Base-by-base conservation (phyloP, 108 stramenopile species). In the Nannochloropsis salina region DNA sequence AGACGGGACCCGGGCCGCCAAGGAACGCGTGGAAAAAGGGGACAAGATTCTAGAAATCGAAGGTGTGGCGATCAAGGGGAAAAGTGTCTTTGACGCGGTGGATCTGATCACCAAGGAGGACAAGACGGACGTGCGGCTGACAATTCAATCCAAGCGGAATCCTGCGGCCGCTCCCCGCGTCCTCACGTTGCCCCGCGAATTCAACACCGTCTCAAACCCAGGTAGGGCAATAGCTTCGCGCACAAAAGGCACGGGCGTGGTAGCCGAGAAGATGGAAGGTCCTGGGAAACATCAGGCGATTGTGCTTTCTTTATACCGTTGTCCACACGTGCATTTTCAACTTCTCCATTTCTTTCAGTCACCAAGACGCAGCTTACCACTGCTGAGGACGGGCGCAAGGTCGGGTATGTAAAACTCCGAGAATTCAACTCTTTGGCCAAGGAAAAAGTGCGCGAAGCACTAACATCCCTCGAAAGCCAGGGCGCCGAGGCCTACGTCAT, bases 341-440 rank as follows among this genome's bases (percentile, higher is more conserved):
- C 31, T 22, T 21, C 45, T 20, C 5, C 31, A 31, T 22, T 22
- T 51, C 42, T 40, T 42, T 31, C 83, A 79, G 43, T 84, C 41
- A 21, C 42, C 83, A 84, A 83, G 20, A 21, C 83, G 11, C 83
- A 86, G 9, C 87, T 85, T 83, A 87, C 47, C 82, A 15, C n/a
- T n/a, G 8, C 61, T 1, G 61, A 88, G 81, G 87, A 84, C 12
- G 43, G 84, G 83, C 87, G 84, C 87, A 85, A 86, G 83, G 94
- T 98, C 15, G 97, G 96, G 2, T 98, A 95, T 82, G 89, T 96
- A 44, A 93, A 93, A 9, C 88, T 98, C 6, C 84, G 90, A 1
- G 96, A 97, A 85, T 98, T 98, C 91, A 97, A 96, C 88, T 90
- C 95, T 8, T 82, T 93, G 9, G 92, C 93, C 47, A 93, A 94